Base-by-base conservation (phyloP, 2,329 filamentous ascomycete genomes). In the Aureobasidium sp. region DNA sequence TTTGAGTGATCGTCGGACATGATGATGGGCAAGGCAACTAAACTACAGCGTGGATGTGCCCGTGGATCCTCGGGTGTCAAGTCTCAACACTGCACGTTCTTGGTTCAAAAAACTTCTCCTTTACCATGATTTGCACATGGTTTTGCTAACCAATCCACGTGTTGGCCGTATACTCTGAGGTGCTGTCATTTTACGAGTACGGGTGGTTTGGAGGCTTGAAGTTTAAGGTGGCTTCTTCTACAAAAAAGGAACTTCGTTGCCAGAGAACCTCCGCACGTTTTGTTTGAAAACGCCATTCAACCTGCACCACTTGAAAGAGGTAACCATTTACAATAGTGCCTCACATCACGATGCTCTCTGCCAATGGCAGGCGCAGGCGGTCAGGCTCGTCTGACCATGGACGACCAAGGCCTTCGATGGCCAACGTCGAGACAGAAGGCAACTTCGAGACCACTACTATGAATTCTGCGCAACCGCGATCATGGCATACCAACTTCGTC, bases 391-490 rank as follows among this genome's bases (percentile, higher is more conserved):
- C 65, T 41, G 68, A 67, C 50, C 65, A 67, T 45, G 67, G 69
- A 67, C 72, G 70, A 69, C 67, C 54, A 29, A 37, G 45, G n/a
- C 57, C 34, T 14, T 59, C 57, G 14, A 59, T 29, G n/a, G 44
- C 55, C 32, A 58, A 53, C 25, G 27, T 63, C 9, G 62, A 65
- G 29, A 36, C 50, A 21, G 59, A 72, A 27, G 67, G 68, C 25
- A 71, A 73, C 34, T 68, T 69, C 5, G 73, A 75, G 61, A 67
- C 68, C n/a, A 61, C 70, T 3, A 74, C 73, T 8, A 61, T 75
- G 37, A 71, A 68, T 47, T 71, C 70, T 7, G 71, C 72, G 10
- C 71, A 73, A 51, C 64, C 65, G 6, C 72, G 70, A 53, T 67
- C 69, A 41, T 73, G 69, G 61, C 70, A 70, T 44, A 62, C 67